Conservation (phyloP, 441 rosid genomes). For the Theobroma grandiflorum region DNA sequence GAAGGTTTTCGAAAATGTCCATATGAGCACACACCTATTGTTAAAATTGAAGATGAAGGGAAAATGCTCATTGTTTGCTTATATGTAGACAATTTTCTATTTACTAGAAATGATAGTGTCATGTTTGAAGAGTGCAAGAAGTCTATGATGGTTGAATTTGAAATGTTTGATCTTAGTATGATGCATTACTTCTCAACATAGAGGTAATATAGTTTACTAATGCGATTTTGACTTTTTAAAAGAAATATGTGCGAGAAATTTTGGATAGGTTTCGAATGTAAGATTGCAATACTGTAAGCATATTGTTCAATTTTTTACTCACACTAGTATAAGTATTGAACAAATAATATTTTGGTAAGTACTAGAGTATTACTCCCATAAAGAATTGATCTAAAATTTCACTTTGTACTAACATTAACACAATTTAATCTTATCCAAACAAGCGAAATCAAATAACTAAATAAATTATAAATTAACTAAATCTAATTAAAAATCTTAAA, state of each 20-base stretch:
- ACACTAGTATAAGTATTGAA: too few species aligned
- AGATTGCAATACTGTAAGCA: neutral
- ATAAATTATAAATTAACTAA: too few species aligned
- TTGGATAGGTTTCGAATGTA: conserved; percentile 1
- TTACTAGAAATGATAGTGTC: neutral
- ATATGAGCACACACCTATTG: neutral
- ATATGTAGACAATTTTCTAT: neutral
- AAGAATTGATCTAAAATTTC: too few species aligned
- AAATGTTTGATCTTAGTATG: neutral
- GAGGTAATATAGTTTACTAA: neutral
- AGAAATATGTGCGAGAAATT: neutral
- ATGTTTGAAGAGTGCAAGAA: conserved; percentile 10
- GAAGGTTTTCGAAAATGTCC: neutral
- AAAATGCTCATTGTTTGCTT: neutral
- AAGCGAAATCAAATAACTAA: too few species aligned
- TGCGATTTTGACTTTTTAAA: neutral
- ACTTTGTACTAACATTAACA: too few species aligned
- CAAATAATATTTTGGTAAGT: too few species aligned
- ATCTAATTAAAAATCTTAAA: too few species aligned
- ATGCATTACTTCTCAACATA: conserved; percentile 4
- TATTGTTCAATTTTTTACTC: too few species aligned
- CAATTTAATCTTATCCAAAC: too few species aligned
- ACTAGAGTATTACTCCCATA: too few species aligned
- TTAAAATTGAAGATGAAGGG: too few species aligned
- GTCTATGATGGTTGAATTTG: conserved; percentile 11